Evolutionary conservation across 1,284 basidiomycete genomes (phyloP), one percentile per base, ranked within the genome.

Genomic region (Cryptococcus sp.): DNA sequence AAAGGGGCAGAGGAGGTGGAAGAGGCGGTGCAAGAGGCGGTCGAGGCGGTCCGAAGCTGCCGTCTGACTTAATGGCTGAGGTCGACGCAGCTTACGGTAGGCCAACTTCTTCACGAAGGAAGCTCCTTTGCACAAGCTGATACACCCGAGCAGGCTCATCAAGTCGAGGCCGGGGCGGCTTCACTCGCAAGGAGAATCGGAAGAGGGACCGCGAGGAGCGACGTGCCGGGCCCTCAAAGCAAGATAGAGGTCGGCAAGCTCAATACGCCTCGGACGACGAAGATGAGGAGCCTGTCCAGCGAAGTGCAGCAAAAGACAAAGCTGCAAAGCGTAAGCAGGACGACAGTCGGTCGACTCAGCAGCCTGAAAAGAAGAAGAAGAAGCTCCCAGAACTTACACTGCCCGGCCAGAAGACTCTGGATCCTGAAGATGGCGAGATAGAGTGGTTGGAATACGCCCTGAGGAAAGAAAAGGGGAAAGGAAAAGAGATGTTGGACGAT

Each of bases 401-500:
- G 63, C 75, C 58, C 69, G 79, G 55, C 83, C 61, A 65, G 3
- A 58, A 57, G 30, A 53, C 58, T 19, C 61, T 45, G 1, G 80
- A 83, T 46, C 81, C 85, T 30, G 91, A 92, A 65, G 89, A 91
- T 67, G 81, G 82, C 1, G 89, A 91, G 70, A 93, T 92, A 50
- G 82, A 84, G 1, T 86, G 88, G 80, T 80, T 93, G 13, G 91
- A 93, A 75, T 81, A 82, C 13, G 86, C 86, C 73, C 81, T 93
- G 17, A 63, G 68, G 20, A 83, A 85, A 64, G 70, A 79, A 39
- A 81, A 81, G 60, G 73, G 66, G n/a, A 80, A 80, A 69, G 81
- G 73, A 72, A 79, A 62, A 78, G 67, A 63, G 25, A 67, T 69
- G 13, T 76, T 76, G 19, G 78, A 79, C 27, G 82, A 83, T 67